Conservation (phyloP, 2,329 filamentous ascomycete species). For the Cladosporium austrohemisphaericum region DNA sequence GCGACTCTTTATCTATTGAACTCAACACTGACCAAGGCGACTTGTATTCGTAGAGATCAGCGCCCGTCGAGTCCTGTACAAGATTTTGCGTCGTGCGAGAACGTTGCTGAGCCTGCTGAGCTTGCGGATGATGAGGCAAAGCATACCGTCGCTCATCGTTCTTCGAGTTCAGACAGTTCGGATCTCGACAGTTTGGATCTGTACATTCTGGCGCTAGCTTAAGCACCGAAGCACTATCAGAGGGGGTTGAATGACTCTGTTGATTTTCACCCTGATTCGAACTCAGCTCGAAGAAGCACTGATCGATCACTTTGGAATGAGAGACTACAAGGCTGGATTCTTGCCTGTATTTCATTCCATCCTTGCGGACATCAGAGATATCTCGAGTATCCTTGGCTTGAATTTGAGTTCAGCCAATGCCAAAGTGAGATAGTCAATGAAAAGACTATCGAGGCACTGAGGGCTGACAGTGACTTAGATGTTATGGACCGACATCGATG, state of each 20-base stretch:
- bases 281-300: not conserved
- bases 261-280: constrained; percentile 21
- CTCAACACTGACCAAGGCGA: too few relatives aligned
- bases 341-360: not conserved
- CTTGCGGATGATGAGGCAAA: constrained; percentile 16
- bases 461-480: not conserved
- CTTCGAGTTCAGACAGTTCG: constrained; percentile 28
- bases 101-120: constrained; percentile 15
- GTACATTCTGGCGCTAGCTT: constrained; percentile 50
- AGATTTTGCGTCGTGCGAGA: constrained; percentile 19
- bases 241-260: constrained; percentile 10
- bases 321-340: not conserved
- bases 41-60: constrained; percentile 18
- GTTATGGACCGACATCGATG: not conserved
- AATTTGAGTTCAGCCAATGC: not conserved
- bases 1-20: too few relatives aligned
- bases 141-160: constrained; percentile 26
- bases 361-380: not conserved
- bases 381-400: not conserved
- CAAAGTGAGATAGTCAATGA: too few relatives aligned
- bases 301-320: not conserved
- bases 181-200: constrained; percentile 46
- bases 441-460: too few relatives aligned
- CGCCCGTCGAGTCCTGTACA: constrained; percentile 15
- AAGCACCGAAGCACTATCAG: constrained; percentile 25